Evolutionary conservation across 1,284 basidiomycete species (phyloP).

Genomic region (Fomitopsis betulina): DNA sequence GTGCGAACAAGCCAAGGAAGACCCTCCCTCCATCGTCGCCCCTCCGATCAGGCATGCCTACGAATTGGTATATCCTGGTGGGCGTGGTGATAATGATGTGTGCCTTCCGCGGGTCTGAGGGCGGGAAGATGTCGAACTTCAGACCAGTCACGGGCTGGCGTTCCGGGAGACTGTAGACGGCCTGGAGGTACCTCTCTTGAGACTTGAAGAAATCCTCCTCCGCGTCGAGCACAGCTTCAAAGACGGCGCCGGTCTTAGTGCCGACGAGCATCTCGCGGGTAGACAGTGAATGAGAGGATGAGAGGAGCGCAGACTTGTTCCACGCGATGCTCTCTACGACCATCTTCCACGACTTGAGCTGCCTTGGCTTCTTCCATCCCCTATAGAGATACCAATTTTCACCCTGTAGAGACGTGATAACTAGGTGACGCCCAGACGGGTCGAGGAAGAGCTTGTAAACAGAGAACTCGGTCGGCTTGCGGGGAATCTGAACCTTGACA

Average conservation of each 20-base stretch:
- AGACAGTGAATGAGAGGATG: conserved; percentile 60
- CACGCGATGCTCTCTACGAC: conserved; percentile 92
- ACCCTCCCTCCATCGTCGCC: conserved; percentile 75
- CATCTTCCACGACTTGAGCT: conserved; percentile 80
- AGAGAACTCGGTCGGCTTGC: conserved; percentile 65
- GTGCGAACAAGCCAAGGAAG: conserved; percentile 69
- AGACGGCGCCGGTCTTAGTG: conserved; percentile 77
- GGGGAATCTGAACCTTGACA: conserved; percentile 70
- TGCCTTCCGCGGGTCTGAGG: conserved; percentile 53
- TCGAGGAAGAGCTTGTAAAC: conserved; percentile 84
- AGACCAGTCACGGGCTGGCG: conserved; percentile 78
- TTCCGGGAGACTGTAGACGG: conserved; percentile 78
- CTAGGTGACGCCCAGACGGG: conserved; percentile 86
- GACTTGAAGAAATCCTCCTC: conserved; percentile 92
- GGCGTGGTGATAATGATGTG: conserved; percentile 84
- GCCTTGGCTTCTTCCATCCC: conserved; percentile 76
- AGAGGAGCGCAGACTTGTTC: conserved; percentile 76
- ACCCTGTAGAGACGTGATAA: conserved; percentile 83
- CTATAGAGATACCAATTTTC: conserved; percentile 93
- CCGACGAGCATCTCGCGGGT: conserved; percentile 90
- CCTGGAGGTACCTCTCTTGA: conserved; percentile 76
- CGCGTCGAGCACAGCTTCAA: conserved; percentile 83
- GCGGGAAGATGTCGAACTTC: conserved; percentile 72
- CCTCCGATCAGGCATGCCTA: conserved; percentile 62
- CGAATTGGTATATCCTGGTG: conserved; percentile 89